Conservation (phyloP, 345 rosid genomes). For the Turritis glabra region DNA sequence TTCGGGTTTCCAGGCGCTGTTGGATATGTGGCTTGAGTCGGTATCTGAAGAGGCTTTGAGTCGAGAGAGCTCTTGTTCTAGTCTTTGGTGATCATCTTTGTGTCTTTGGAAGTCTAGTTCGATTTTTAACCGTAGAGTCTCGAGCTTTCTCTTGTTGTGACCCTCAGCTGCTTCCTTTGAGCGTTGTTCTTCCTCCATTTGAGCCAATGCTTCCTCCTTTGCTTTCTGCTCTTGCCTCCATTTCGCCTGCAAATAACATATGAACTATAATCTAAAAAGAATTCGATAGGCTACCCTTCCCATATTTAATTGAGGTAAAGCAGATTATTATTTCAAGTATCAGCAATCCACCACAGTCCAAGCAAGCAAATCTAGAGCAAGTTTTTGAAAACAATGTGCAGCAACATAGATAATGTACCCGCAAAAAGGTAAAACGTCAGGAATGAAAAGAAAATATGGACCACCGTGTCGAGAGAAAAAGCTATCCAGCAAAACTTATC, state of each 20-base stretch:
- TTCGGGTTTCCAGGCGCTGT: constrained; percentile 30
- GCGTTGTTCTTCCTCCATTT: constrained; percentile 58
- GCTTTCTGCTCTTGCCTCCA: constrained; percentile 60
- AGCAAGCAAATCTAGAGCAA: constrained; percentile 10
- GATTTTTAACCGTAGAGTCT: constrained; percentile 61
- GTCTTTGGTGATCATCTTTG: constrained; percentile 75
- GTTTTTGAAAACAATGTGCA: background rate
- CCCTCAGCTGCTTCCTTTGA: constrained; percentile 64
- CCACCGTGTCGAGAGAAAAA: background rate
- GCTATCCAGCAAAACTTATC: background rate
- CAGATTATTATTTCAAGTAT: background rate
- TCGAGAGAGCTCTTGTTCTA: constrained; percentile 71
- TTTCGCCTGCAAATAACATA: constrained; percentile 46
- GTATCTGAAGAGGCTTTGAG: constrained; percentile 55
- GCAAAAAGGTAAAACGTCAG: background rate
- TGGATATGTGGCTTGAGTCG: constrained; percentile 41
- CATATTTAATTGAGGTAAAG: background rate
- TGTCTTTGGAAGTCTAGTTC: constrained; percentile 78
- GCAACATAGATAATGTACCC: background rate
- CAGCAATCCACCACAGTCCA: constrained; percentile 10
- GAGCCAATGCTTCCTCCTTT: constrained; percentile 50
- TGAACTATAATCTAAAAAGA: background rate
- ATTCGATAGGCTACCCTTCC: background rate
- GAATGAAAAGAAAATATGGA: background rate
- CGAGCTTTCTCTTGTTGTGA: constrained; percentile 67